Evolutionary conservation across 305 asterid genomes (phyloP).

Genomic region (Salvia sclarea): DNA sequence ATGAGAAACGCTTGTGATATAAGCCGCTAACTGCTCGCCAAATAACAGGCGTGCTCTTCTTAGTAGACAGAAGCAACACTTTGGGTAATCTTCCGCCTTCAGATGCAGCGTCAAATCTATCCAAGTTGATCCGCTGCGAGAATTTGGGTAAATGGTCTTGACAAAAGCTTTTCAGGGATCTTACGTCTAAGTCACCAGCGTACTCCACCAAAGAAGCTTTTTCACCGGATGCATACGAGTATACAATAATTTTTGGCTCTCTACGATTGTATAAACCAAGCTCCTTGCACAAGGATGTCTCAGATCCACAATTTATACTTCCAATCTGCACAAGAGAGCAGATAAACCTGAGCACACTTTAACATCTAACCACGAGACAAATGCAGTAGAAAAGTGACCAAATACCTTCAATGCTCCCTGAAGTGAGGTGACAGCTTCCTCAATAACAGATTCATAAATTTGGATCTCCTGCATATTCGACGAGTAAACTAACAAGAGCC

Average conservation of each 20-base stretch:
- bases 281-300: slow-evolving; percentile 72
- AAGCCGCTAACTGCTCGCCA: slow-evolving; percentile 94
- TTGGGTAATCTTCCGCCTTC: slow-evolving; percentile 58
- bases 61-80: slow-evolving; percentile 82
- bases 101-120: slow-evolving; percentile 46
- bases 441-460: slow-evolving; percentile 56
- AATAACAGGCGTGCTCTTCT: slow-evolving; percentile 82
- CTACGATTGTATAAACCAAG: slow-evolving; percentile 59
- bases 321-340: slow-evolving; percentile 57
- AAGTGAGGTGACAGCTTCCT: slow-evolving; percentile 58
- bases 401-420: slow-evolving; percentile 83
- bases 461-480: slow-evolving; percentile 56
- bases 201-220: slow-evolving; percentile 78
- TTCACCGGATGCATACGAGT: slow-evolving; percentile 57
- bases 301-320: slow-evolving; percentile 70
- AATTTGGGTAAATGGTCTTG: slow-evolving; percentile 75
- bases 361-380: neutral
- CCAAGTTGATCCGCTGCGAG: slow-evolving; percentile 68
- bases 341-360: slow-evolving; percentile 3
- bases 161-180: slow-evolving; percentile 65
- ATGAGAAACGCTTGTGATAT: slow-evolving; percentile 57
- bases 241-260: slow-evolving; percentile 62
- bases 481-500: slow-evolving; percentile 66
- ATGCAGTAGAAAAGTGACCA: neutral
- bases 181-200: slow-evolving; percentile 57